These are phyloP conservation scores for Diaporthe sp. DNA, from an alignment of 2,329 filamentous ascomycete species.

Conservation along the genomic window DNA sequence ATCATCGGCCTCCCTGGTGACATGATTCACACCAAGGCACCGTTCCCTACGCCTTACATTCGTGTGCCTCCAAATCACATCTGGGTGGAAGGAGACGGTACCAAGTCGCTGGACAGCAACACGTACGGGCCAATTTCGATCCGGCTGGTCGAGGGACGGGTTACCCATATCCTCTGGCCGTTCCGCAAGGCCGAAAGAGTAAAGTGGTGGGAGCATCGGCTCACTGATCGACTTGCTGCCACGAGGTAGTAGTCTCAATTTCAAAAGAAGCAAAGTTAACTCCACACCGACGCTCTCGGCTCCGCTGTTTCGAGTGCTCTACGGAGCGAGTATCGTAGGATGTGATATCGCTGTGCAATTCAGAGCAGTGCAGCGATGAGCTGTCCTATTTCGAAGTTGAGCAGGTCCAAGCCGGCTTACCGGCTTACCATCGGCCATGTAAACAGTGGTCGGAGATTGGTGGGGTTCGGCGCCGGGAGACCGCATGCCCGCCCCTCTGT, in stretches of 20 bases:
- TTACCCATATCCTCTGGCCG: slow-evolving; percentile 80
- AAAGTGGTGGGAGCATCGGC: slow-evolving; percentile 66
- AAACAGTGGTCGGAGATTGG: not conserved
- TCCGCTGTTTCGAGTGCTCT: not conserved
- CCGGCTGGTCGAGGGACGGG: slow-evolving; percentile 79
- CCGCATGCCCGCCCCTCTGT: not conserved
- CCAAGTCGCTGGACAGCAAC: slow-evolving; percentile 85
- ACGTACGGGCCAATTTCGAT: slow-evolving; percentile 87
- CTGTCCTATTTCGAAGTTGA: not conserved
- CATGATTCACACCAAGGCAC: slow-evolving; percentile 73
- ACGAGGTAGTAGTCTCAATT: slow-evolving; percentile 11
- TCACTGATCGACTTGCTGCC: slow-evolving; percentile 36
- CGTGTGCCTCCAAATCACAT: slow-evolving; percentile 86
- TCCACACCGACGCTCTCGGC: not conserved
- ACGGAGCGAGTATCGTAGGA: not conserved
- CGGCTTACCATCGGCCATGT: slow-evolving; percentile 1
- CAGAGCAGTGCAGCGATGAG: not conserved
- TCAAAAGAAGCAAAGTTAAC: not conserved
- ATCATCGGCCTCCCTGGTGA: slow-evolving; percentile 87
- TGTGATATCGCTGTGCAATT: not conserved
- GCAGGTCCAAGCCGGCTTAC: not conserved
- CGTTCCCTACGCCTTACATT: slow-evolving; percentile 68
- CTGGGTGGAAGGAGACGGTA: slow-evolving; percentile 93
- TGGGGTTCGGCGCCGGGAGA: slow-evolving; percentile 11
- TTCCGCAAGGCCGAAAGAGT: slow-evolving; percentile 69